These are phyloP conservation scores for Nidula microcarpa DNA, from an alignment of 768 basidiomycete genomes.

Conservation along the genomic window DNA sequence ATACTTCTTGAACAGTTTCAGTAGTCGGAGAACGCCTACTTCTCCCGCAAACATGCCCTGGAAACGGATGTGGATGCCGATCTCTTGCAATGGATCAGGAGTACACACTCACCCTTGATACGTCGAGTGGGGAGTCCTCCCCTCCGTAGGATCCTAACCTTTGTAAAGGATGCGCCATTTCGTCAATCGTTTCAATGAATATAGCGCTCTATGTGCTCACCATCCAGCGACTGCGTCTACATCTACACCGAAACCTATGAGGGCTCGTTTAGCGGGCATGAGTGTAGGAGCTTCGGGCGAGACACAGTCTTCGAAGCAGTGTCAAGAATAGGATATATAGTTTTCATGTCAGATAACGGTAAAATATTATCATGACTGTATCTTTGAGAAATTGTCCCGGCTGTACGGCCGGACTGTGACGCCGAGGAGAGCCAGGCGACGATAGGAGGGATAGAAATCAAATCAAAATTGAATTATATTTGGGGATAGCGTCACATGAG, in stretches of 20 bases:
- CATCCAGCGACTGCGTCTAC: constrained; percentile 79
- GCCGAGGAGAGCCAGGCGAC: too few relatives aligned
- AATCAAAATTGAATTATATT: too few relatives aligned
- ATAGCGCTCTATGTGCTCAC: constrained; percentile 22
- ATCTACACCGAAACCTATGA: constrained; percentile 66
- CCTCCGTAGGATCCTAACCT: constrained; percentile 77
- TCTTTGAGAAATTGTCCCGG: too few relatives aligned
- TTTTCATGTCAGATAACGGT: too few relatives aligned
- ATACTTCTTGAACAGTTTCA: constrained; percentile 72
- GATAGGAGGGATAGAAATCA: too few relatives aligned
- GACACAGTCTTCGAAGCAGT: too few relatives aligned
- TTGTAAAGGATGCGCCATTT: neutral
- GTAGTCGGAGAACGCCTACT: constrained; percentile 63
- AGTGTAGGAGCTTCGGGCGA: too few relatives aligned
- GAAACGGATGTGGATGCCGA: neutral
- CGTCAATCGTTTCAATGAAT: neutral
- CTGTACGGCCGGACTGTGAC: too few relatives aligned
- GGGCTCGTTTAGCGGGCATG: constrained; percentile 53
- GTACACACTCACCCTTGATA: constrained; percentile 44
- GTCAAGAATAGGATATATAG: too few relatives aligned
- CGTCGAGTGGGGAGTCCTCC: constrained; percentile 68
- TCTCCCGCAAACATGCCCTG: constrained; percentile 74
- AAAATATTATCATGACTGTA: too few relatives aligned
- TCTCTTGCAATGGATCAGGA: neutral
- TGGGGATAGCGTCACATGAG: too few relatives aligned